phyloP scores from a whole-genome alignment of 2,329 filamentous ascomycete genomes.

The Fusarium buxicola region DNA sequence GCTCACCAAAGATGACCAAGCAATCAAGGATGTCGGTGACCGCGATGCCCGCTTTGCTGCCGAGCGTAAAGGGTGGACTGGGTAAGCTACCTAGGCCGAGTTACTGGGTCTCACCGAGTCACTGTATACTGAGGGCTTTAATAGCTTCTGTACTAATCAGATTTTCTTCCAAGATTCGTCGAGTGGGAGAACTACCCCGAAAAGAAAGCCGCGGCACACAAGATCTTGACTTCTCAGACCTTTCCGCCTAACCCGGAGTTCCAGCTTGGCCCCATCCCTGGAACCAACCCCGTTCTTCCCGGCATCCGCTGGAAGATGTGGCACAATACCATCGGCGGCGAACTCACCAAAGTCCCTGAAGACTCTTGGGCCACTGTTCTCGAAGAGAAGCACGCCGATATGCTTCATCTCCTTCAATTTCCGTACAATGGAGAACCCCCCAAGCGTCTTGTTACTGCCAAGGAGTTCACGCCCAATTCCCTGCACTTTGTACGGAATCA shows the following conservation, averaged over 20 bases:
- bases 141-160: neutral
- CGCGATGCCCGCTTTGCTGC: slow-evolving; percentile 41
- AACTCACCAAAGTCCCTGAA: slow-evolving; percentile 61
- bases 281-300: slow-evolving; percentile 67
- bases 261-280: slow-evolving; percentile 65
- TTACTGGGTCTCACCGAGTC: neutral
- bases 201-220: slow-evolving; percentile 70
- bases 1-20: slow-evolving; percentile 54
- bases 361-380: slow-evolving; percentile 68
- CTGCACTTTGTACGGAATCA: slow-evolving; percentile 77
- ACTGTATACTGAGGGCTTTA: neutral
- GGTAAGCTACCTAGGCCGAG: slow-evolving; percentile 29
- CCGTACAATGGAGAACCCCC: slow-evolving; percentile 74
- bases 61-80: slow-evolving; percentile 51
- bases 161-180: slow-evolving; percentile 60
- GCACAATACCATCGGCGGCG: slow-evolving; percentile 61
- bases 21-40: slow-evolving; percentile 55
- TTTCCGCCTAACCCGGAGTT: slow-evolving; percentile 62
- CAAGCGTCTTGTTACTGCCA: slow-evolving; percentile 65
- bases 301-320: slow-evolving; percentile 69
- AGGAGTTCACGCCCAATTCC: slow-evolving; percentile 69
- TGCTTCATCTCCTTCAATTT: slow-evolving; percentile 72
- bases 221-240: slow-evolving; percentile 54
- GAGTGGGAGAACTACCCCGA: slow-evolving; percentile 78
- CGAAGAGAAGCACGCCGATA: slow-evolving; percentile 68